Base-by-base conservation (phyloP, 2,329 filamentous ascomycete genomes). In the Colletotrichum sublineola region DNA sequence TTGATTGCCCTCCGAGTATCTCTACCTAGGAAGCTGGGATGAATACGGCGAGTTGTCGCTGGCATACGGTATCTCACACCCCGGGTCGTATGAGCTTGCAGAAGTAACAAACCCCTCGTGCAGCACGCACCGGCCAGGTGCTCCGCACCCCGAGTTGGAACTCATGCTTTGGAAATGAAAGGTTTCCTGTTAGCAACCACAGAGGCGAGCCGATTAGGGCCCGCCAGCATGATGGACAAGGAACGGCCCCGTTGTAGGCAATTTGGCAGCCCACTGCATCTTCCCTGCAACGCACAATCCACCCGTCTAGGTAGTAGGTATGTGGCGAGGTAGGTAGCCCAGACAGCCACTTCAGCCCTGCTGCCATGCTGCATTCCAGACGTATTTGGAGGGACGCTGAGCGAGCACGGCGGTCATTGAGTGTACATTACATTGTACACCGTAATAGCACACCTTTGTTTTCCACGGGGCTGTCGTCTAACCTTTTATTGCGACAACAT, bases 121-220 rank as follows among this genome's bases (percentile, higher is more conserved):
- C 46, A 50, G 33, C 36, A 50, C 60, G 33, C 36, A 50, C 60
- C 53, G 48, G 31, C 18, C 36, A 40, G 36, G 46, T 63, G 60
- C 66, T 72, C 65, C 69, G 69, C 65, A 69, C 55, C 46, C 18
- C 29, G 36, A 38, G 57, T 53, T 61, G 20, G 53, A 60, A 24
- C 65, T 72, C 60, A 72, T 72, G 69, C 69, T 63, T 63, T 72
- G 69, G 69, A 72, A 72, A 72, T 72, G 69, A 72, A 60, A 52
- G 52, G 36, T 61, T 61, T 48, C 31, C 60, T 40, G 60, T 64
- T 44, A 68, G 38, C 65, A 63, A 60, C 53, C 44, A 42, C 38
- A 48, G 46, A 48, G 36, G 58, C 44, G 36, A 55, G 33, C 57
- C 33, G 24, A 15, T 46, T 7, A 50, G 64, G 64, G 6, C 53